These are phyloP conservation scores for Pythium brachiatum DNA, from an alignment of 352 stramenopile species.

Conservation along the genomic window DNA sequence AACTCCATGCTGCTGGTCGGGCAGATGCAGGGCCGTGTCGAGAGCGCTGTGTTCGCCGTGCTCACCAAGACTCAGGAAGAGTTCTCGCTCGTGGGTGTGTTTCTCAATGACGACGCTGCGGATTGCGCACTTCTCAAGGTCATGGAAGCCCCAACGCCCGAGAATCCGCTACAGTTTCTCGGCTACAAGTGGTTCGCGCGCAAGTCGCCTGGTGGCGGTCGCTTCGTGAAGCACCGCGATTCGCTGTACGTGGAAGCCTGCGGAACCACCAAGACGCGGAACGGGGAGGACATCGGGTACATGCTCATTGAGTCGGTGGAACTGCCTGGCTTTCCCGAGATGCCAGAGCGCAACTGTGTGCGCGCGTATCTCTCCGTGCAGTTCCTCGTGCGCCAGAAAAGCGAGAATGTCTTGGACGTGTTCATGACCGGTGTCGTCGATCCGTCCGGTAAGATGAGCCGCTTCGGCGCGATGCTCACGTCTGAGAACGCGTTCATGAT, in stretches of 20 bases:
- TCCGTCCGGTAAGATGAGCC: constrained; percentile 39
- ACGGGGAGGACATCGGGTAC: constrained; percentile 54
- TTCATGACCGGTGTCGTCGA: constrained; percentile 62
- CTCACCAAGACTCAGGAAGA: constrained; percentile 57
- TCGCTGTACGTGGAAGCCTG: constrained; percentile 57
- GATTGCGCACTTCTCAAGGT: constrained; percentile 61
- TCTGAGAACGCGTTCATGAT: constrained; percentile 45
- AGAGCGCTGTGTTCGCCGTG: constrained; percentile 53
- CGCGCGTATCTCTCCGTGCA: constrained; percentile 46
- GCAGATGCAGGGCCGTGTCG: constrained; percentile 40
- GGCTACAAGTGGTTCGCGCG: constrained; percentile 69
- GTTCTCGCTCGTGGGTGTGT: constrained; percentile 50
- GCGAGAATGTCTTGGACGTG: constrained; percentile 46
- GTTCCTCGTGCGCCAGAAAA: constrained; percentile 60
- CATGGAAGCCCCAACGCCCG: constrained; percentile 42
- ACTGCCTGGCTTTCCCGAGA: constrained; percentile 47
- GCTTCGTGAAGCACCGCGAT: constrained; percentile 53
- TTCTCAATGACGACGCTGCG: constrained; percentile 57
- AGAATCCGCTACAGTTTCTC: constrained; percentile 55
- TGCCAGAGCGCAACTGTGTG: constrained; percentile 51
- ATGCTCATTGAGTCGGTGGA: constrained; percentile 73
- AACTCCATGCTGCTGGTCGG: constrained; percentile 45
- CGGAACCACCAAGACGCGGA: constrained; percentile 39
- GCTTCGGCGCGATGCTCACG: constrained; percentile 41
- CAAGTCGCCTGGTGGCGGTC: constrained; percentile 40